A percentile compares a stretch with the other conserved stretches of the same genome.
These are phyloP conservation scores for Fraxinus dipetala DNA, from an alignment of 305 asterid genomes.

Conservation along the genomic window DNA sequence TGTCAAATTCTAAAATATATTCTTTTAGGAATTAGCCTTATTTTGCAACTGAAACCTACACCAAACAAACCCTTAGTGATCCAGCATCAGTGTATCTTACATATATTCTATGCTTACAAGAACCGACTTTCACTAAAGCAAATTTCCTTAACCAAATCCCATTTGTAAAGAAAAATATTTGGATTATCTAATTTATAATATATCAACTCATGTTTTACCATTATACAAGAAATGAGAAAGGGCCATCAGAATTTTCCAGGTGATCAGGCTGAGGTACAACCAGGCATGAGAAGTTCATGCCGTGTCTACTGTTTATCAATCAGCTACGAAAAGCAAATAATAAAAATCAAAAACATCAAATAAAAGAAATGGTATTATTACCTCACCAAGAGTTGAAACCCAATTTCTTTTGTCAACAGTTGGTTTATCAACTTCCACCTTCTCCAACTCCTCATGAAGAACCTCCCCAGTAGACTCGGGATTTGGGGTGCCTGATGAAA, in stretches of 20 bases:
- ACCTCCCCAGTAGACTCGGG: slow-evolving; percentile 53
- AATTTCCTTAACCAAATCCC: not conserved
- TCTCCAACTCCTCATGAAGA: slow-evolving; percentile 43
- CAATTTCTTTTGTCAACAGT: slow-evolving; percentile 37
- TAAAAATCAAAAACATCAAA: slow-evolving; percentile 11
- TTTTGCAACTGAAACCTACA: not conserved
- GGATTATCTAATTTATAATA: not conserved
- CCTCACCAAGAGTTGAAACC: slow-evolving; percentile 49
- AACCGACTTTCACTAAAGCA: not conserved
- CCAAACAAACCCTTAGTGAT: not conserved
- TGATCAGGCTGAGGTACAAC: slow-evolving; percentile 4
- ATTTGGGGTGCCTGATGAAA: slow-evolving; percentile 38
- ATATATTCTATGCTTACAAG: not conserved
- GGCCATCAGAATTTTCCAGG: slow-evolving; percentile 6
- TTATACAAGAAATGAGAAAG: not conserved
- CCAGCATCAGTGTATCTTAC: slow-evolving; percentile 8
- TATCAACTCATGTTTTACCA: not conserved
- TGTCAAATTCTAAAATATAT: not conserved
- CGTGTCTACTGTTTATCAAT: slow-evolving; percentile 4
- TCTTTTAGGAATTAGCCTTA: not conserved
- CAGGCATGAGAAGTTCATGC: not conserved
- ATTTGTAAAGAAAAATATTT: slow-evolving; percentile 6
- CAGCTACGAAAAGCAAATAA: slow-evolving; percentile 14
- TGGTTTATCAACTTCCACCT: slow-evolving; percentile 45
- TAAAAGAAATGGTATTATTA: slow-evolving; percentile 25